These are phyloP conservation scores for Laburnicola sp. DNA, from an alignment of 2,329 filamentous ascomycete genomes.

Conservation along the genomic window DNA sequence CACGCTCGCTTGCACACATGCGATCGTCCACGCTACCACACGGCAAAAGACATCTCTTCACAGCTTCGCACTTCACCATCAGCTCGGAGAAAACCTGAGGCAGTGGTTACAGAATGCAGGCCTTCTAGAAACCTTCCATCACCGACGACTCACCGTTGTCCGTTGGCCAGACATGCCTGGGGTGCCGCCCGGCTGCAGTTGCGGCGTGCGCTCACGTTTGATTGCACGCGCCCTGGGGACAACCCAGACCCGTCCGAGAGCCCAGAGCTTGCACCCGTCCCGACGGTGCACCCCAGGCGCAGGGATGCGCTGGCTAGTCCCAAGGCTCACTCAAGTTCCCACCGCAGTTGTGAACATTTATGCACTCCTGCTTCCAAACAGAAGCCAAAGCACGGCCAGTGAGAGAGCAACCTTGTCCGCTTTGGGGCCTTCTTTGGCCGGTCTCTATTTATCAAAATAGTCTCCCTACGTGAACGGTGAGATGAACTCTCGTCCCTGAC, in stretches of 20 bases:
- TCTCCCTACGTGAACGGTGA: slow-evolving; percentile 14
- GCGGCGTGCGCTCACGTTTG: slow-evolving; percentile 24
- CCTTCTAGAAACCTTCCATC: slow-evolving; percentile 21
- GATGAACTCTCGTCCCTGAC: slow-evolving; percentile 24
- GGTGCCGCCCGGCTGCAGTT: slow-evolving; percentile 18
- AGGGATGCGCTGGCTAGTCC: slow-evolving; percentile 33
- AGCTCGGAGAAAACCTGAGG: slow-evolving; percentile 10
- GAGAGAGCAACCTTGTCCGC: slow-evolving; percentile 27
- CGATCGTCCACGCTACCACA: slow-evolving; percentile 22
- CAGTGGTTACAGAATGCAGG: slow-evolving; percentile 6
- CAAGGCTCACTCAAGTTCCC: slow-evolving; percentile 41
- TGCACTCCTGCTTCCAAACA: slow-evolving; percentile 34
- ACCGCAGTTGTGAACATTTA: slow-evolving; percentile 42
- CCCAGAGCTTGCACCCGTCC: slow-evolving; percentile 35
- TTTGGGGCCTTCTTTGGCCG: slow-evolving; percentile 22
- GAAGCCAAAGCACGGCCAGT: slow-evolving; percentile 30
- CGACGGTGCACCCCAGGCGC: slow-evolving; percentile 29
- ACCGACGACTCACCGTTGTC: slow-evolving; percentile 15
- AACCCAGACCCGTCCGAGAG: slow-evolving; percentile 29
- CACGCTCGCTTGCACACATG: slow-evolving; percentile 14
- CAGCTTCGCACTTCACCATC: slow-evolving; percentile 3
- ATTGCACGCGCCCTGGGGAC: slow-evolving; percentile 21
- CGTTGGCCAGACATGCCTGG: slow-evolving; percentile 17
- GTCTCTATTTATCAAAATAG: slow-evolving; percentile 12
- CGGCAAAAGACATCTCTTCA: slow-evolving; percentile 1